Evolutionary conservation across 2,329 filamentous ascomycete species (phyloP).

Genomic region (Periconia sp.): DNA sequence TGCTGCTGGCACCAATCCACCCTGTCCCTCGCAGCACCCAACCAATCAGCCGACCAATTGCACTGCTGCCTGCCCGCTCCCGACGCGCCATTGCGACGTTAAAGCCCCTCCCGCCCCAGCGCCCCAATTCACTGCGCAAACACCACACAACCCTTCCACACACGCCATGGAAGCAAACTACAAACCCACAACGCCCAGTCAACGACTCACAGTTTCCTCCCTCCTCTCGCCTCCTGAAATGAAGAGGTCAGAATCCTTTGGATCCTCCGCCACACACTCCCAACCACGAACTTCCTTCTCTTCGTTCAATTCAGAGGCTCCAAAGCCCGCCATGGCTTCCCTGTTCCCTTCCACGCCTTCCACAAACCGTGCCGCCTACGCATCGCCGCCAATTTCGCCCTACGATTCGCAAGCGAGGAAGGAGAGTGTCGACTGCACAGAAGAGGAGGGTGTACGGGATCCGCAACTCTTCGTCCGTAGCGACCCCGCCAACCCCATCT

Average conservation of each 20-base stretch:
- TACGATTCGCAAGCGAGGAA: conserved; percentile 39
- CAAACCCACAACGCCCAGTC: conserved; percentile 27
- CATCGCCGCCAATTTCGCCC: conserved; percentile 45
- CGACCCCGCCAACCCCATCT: conserved; percentile 28
- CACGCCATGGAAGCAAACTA: conserved; percentile 35
- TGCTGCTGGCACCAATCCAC: conserved; percentile 6
- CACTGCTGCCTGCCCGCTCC: conserved; percentile 16
- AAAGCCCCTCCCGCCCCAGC: conserved; percentile 26
- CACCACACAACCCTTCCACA: neutral
- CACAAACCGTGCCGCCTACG: conserved; percentile 32
- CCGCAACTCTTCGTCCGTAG: conserved; percentile 39
- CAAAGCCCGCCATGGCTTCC: conserved; percentile 22
- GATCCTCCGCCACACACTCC: conserved; percentile 29
- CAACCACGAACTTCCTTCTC: conserved; percentile 25
- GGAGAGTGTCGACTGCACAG: conserved; percentile 36
- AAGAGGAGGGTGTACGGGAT: conserved; percentile 34
- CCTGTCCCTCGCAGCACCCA: conserved; percentile 3
- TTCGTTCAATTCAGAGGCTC: conserved; percentile 29
- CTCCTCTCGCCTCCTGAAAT: conserved; percentile 45
- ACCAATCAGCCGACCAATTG: conserved; percentile 4
- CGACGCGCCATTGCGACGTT: conserved; percentile 32
- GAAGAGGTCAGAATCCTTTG: conserved; percentile 44
- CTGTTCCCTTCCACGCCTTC: conserved; percentile 23
- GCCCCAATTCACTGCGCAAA: neutral
- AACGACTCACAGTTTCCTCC: conserved; percentile 38